Evolutionary conservation across 768 basidiomycete species (phyloP).

Genomic region (Podaxis sp.): DNA sequence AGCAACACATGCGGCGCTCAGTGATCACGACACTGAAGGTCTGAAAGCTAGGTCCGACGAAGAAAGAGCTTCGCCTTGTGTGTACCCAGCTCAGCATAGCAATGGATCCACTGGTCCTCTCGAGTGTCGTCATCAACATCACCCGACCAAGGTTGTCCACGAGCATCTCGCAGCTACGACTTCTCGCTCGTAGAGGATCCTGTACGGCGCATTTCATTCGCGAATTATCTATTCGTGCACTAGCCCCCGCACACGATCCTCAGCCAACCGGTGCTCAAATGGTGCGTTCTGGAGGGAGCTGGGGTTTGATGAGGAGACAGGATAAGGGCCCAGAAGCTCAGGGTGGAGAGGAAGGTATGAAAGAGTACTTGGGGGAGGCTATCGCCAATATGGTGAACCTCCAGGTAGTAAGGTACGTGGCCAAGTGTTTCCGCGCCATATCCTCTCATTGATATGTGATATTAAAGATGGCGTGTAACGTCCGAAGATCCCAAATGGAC

Average conservation of each 20-base stretch:
- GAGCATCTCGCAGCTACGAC: neutral
- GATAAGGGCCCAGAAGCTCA: neutral
- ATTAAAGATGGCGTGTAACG: neutral
- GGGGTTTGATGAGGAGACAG: neutral
- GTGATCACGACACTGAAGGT: neutral
- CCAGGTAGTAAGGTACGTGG: conserved; percentile 6
- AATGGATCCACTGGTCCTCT: conserved; percentile 5
- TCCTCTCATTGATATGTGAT: conserved; percentile 6
- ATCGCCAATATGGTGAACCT: conserved; percentile 11
- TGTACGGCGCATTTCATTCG: neutral
- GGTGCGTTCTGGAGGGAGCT: conserved; percentile 2
- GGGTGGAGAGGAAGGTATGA: neutral
- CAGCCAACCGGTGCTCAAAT: neutral
- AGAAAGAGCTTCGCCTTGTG: conserved; percentile 6
- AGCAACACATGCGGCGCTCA: neutral
- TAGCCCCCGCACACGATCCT: neutral
- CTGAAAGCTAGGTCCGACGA: neutral
- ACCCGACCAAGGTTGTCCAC: conserved; percentile 6
- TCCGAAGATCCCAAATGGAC: conserved; percentile 4
- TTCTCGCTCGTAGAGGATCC: neutral
- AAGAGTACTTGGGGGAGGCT: conserved; percentile 1
- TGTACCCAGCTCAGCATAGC: conserved; percentile 3
- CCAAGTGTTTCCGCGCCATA: neutral
- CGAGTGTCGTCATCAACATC: conserved; percentile 6
- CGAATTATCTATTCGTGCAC: conserved; percentile 10